Evolutionary conservation across 108 stramenopile genomes (phyloP).

Genomic region (Chaetoceros tenuissimus): DNA sequence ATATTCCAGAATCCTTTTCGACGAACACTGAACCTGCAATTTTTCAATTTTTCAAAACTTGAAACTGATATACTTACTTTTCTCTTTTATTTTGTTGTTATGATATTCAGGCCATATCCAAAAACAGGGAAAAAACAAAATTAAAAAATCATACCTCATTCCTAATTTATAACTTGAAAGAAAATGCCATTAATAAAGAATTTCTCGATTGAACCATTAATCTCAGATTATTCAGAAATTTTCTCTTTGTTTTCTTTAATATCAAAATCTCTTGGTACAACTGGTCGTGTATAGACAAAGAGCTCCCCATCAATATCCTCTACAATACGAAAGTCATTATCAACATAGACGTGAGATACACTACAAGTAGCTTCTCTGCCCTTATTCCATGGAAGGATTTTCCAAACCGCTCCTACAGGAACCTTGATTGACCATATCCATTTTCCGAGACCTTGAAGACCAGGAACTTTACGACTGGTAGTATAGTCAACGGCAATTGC

Average conservation of each 20-base stretch:
- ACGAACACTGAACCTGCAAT: too few species aligned
- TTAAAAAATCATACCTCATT: neutral
- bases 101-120: too few species aligned
- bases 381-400: slow-evolving; percentile 82
- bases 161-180: too few species aligned
- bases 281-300: slow-evolving; percentile 80
- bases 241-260: neutral
- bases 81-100: too few species aligned
- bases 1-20: too few species aligned
- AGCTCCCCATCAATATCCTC: slow-evolving; percentile 72
- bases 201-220: too few species aligned
- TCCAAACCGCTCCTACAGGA: slow-evolving; percentile 78
- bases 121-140: neutral
- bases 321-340: slow-evolving; percentile 75
- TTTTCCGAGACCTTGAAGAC: slow-evolving; percentile 61
- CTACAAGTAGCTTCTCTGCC: slow-evolving; percentile 59
- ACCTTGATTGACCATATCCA: slow-evolving; percentile 81
- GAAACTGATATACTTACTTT: too few species aligned
- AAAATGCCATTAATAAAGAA: too few species aligned
- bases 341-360: slow-evolving; percentile 58
- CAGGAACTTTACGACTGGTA: slow-evolving; percentile 63
- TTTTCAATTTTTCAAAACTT: too few species aligned
- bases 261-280: slow-evolving; percentile 58
- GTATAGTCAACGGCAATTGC: slow-evolving; percentile 83
- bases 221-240: too few species aligned